These are phyloP conservation scores for Zhuliangozyma parablackwelliae DNA, from an alignment of 1,139 yeast genomes.

Conservation along the genomic window DNA sequence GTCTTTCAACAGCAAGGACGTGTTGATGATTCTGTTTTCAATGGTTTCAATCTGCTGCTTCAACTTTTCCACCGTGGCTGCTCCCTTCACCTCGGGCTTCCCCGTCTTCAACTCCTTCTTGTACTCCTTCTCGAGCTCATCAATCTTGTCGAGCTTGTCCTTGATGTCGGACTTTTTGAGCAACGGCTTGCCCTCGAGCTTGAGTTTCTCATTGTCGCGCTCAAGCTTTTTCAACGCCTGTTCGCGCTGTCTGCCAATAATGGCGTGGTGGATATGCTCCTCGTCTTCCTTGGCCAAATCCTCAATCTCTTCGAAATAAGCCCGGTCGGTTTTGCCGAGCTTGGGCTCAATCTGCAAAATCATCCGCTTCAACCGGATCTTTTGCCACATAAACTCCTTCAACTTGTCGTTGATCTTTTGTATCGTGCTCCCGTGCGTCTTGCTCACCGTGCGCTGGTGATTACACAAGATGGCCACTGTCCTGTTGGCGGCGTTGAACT, in stretches of 20 bases:
- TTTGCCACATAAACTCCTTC: slow-evolving; percentile 81
- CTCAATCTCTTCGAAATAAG: slow-evolving; percentile 66
- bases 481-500: slow-evolving; percentile 91
- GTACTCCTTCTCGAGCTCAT: slow-evolving; percentile 52
- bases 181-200: slow-evolving; percentile 50
- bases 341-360: slow-evolving; percentile 61
- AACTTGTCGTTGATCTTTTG: slow-evolving; percentile 74
- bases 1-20: slow-evolving; percentile 75
- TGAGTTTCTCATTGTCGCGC: slow-evolving; percentile 73
- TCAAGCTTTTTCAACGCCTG: slow-evolving; percentile 60
- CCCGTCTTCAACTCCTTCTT: slow-evolving; percentile 59
- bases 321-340: slow-evolving; percentile 47
- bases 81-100: slow-evolving; percentile 51
- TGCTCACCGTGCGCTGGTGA: slow-evolving; percentile 91
- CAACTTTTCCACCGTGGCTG: slow-evolving; percentile 65
- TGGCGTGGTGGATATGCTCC: slow-evolving; percentile 48
- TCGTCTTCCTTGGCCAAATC: slow-evolving; percentile 67
- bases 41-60: slow-evolving; percentile 67
- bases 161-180: slow-evolving; percentile 51
- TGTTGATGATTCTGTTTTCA: slow-evolving; percentile 66
- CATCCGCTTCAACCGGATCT: slow-evolving; percentile 67
- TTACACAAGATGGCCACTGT: slow-evolving; percentile 94
- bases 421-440: slow-evolving; percentile 75
- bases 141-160: slow-evolving; percentile 55
- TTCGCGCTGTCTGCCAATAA: slow-evolving; percentile 59